Evolutionary conservation across 371 early-diverging fungal genomes (phyloP).

Genomic region (Umbelopsis sp.): DNA sequence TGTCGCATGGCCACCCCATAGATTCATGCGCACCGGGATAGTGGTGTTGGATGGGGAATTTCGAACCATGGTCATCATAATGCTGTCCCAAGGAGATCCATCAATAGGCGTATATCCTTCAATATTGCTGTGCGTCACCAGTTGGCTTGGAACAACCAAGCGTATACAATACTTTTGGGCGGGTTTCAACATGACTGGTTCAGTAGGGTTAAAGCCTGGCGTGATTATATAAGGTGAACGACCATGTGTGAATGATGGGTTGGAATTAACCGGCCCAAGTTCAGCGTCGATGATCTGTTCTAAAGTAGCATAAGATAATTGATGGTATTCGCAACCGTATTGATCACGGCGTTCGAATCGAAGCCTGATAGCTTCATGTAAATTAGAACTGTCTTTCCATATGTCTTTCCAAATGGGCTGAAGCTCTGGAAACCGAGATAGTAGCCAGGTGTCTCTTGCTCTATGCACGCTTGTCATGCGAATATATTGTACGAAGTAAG

Average conservation of each 20-base stretch:
- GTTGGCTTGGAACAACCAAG: slow-evolving; percentile 27
- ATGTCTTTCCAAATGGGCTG: background rate
- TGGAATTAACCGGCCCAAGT: no score
- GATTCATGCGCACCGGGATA: slow-evolving; percentile 23
- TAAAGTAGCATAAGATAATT: slow-evolving; percentile 13
- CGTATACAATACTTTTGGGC: slow-evolving; percentile 28
- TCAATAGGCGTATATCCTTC: slow-evolving; percentile 24
- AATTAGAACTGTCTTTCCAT: background rate
- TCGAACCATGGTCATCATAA: slow-evolving; percentile 28
- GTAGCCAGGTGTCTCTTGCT: background rate
- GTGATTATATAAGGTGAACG: background rate
- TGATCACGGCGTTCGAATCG: background rate
- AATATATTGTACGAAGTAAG: background rate
- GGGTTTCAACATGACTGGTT: slow-evolving; percentile 12
- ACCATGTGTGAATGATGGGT: background rate
- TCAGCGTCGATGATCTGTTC: background rate
- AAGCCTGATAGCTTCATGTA: background rate
- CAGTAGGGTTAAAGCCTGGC: background rate
- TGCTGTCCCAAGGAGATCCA: slow-evolving; percentile 32
- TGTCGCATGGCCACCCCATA: slow-evolving; percentile 20
- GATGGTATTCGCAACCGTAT: background rate
- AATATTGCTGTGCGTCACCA: background rate
- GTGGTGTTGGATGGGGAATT: slow-evolving; percentile 19
- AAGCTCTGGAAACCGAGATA: background rate
- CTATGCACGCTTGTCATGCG: background rate